A percentile compares a stretch with the other conserved stretches of the same genome.
These are phyloP conservation scores for Naganishia randhawae DNA, from an alignment of 768 basidiomycete species.

Conservation along the genomic window DNA sequence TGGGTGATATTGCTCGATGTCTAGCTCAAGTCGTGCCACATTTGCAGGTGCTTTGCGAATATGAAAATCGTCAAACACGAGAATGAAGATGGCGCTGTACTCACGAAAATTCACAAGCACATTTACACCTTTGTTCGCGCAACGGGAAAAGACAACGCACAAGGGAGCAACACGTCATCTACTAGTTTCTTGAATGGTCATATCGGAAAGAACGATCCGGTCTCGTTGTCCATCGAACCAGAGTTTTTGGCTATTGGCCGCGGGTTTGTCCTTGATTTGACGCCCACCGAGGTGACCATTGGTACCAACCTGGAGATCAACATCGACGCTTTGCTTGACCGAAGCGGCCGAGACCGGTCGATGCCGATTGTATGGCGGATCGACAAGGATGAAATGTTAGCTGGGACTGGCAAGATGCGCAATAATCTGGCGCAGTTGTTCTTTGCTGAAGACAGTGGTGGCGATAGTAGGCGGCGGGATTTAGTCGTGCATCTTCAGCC, in stretches of 20 bases:
- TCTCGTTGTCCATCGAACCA: conserved; percentile 83
- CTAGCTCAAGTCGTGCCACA: not conserved
- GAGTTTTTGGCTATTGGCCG: conserved; percentile 75
- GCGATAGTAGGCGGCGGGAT: conserved; percentile 62
- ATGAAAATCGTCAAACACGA: conserved; percentile 64
- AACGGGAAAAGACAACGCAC: not conserved
- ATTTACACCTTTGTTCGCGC: conserved; percentile 66
- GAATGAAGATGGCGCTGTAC: conserved; percentile 50
- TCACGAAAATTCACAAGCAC: conserved; percentile 68
- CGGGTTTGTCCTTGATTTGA: conserved; percentile 75
- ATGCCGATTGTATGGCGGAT: conserved; percentile 64
- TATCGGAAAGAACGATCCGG: conserved; percentile 72
- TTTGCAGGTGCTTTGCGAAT: conserved; percentile 62
- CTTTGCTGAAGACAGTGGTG: conserved; percentile 60
- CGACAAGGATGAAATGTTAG: conserved; percentile 86
- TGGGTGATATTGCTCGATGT: not conserved
- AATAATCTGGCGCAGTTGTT: conserved; percentile 87
- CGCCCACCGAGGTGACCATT: conserved; percentile 62
- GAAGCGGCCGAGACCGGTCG: conserved; percentile 36
- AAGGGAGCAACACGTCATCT: conserved; percentile 21
- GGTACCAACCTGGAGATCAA: conserved; percentile 80
- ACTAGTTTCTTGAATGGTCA: conserved; percentile 68
- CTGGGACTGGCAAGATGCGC: conserved; percentile 81
- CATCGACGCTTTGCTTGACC: conserved; percentile 55
- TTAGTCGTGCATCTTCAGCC: conserved; percentile 75